Conservation (phyloP, 2,329 filamentous ascomycete species). For the Penicillium brasilianum region DNA sequence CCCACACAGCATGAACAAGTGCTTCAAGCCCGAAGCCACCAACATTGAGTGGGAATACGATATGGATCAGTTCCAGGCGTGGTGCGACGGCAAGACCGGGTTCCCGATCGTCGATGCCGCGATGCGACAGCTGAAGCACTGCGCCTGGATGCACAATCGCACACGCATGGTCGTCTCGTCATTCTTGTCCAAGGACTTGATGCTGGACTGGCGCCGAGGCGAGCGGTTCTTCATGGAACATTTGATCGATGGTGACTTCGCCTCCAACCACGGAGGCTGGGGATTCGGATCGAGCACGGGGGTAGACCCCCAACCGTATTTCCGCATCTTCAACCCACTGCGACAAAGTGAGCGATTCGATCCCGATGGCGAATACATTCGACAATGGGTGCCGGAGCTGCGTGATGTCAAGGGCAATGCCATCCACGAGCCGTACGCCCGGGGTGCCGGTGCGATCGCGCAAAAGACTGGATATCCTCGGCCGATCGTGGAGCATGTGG, state of each 20-base stretch:
- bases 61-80: conserved; percentile 69
- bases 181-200: conserved; percentile 78
- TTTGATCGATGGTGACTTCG: conserved; percentile 79
- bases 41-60: conserved; percentile 84
- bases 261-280: conserved; percentile 76
- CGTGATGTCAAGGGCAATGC: conserved; percentile 66
- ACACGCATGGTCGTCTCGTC: conserved; percentile 83
- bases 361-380: conserved; percentile 75
- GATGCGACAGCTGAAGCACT: conserved; percentile 74
- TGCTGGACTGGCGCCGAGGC: conserved; percentile 82
- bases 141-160: conserved; percentile 83
- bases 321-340: conserved; percentile 85
- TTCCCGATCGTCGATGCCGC: conserved; percentile 85
- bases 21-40: conserved; percentile 82
- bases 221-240: conserved; percentile 84
- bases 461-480: conserved; percentile 73
- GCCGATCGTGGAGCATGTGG: conserved; percentile 76
- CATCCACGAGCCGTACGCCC: conserved; percentile 79
- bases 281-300: conserved; percentile 70
- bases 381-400: conserved; percentile 81
- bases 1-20: conserved; percentile 67
- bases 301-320: conserved; percentile 87
- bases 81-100: conserved; percentile 76
- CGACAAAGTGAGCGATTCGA: conserved; percentile 89
- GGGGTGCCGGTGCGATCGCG: conserved; percentile 64